Base-by-base conservation (phyloP, 345 rosid species). In the Populus euphratica region DNA sequence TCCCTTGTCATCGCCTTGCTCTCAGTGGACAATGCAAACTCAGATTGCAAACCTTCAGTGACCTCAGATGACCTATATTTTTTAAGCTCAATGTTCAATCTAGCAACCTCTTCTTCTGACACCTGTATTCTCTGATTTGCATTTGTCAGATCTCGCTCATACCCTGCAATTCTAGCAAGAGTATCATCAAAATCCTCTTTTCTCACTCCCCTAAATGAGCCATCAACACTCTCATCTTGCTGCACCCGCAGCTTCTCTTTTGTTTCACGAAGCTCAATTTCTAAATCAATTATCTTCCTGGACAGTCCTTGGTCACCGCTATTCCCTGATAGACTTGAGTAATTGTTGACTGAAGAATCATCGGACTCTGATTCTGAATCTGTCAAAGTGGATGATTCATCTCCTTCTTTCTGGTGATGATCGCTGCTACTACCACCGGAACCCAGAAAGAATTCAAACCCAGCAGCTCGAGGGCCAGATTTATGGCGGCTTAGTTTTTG, bases 301-400 rank as follows among this genome's bases (percentile, higher is more conserved):
- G 73, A 43, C 11, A 74, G 74, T 67, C 50, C 83, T 43, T 79
- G 77, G 66, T 77, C 84, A 44, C 79, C 83, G 73, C 74, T 66
- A 65, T 66, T 59, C 49, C 83, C 77, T 8, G 81, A 75, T 18
- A 89, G 75, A 77, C 72, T 78, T 27, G 86, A 67, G 56, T 78
- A 86, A 69, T 86, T 77, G 64, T 89, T 87, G 44, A 86, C 78
- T 50, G 94, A 87, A 56, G 93, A 82, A 73, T 82, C 83, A 83
- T 82, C 88, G 36, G 90, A 88, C 56, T 93, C 99, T 2, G 96
- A 78, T 75, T 91, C 98, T 6, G 97, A 92, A 80, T 92, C 97
- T 3, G 90, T 88, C 67, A 91, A 81, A 11, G 91, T 87, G 61
- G 92, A 93, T 41, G 93, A 84, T 50, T 86, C 94, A 29, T 87